Conservation (phyloP, 768 basidiomycete genomes). For the Suillus weaverae region DNA sequence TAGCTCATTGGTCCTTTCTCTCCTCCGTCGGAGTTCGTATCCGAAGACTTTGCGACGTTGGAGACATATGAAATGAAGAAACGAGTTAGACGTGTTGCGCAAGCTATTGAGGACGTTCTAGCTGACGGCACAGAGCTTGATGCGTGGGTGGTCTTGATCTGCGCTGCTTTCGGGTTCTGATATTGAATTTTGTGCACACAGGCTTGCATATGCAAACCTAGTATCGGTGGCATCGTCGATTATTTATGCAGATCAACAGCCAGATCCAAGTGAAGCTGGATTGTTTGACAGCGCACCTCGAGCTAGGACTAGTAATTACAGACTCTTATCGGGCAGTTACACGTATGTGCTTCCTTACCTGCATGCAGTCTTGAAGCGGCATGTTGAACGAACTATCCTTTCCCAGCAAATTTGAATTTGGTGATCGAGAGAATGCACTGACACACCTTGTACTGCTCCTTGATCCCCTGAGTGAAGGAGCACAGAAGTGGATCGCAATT, state of each 20-base stretch:
- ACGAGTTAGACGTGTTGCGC: conserved; percentile 66
- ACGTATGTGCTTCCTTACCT: conserved; percentile 49
- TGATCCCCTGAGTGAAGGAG: conserved; percentile 82
- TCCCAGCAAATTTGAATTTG: conserved; percentile 64
- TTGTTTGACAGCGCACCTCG: conserved; percentile 66
- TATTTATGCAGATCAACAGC: conserved; percentile 66
- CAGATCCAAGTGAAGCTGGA: conserved; percentile 71
- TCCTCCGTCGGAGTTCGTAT: conserved; percentile 50
- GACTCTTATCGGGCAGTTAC: conserved; percentile 55
- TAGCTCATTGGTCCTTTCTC: conserved; percentile 80
- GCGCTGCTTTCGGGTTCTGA: neutral
- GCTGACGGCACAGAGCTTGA: conserved; percentile 40
- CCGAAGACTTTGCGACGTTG: conserved; percentile 73
- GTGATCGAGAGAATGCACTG: conserved; percentile 65
- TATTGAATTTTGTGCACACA: conserved; percentile 28
- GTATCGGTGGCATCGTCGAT: conserved; percentile 70
- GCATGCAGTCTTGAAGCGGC: neutral
- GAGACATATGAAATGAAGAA: conserved; percentile 73
- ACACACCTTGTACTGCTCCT: conserved; percentile 72
- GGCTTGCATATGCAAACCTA: conserved; percentile 55
- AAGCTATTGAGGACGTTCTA: conserved; percentile 58
- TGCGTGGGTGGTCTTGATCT: conserved; percentile 36
- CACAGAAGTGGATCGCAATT: conserved; percentile 84
- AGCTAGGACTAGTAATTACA: conserved; percentile 63
- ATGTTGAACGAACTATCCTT: conserved; percentile 5